Percentiles rank a stretch among this genome's conserved stretches.
Conservation (phyloP, 225 moss, liverwort and hornwort species). For the Bryum argenteum region DNA sequence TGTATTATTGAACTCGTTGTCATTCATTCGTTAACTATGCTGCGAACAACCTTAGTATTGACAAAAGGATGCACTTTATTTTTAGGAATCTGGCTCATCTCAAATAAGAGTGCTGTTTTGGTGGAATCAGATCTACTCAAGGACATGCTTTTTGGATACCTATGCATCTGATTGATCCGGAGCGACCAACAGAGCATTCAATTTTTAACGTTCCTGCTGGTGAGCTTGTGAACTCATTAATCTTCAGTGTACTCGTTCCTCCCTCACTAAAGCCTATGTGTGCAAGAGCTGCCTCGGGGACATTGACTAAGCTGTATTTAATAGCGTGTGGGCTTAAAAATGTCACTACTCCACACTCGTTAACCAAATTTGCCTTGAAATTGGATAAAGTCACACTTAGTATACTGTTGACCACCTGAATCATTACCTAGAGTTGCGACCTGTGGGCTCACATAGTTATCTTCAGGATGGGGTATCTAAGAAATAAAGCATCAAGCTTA, state of each 20-base stretch:
- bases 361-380: no score
- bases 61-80: neutral
- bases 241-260: no score
- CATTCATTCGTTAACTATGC: neutral
- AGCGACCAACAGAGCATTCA: conserved; percentile 94
- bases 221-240: conserved; percentile 25
- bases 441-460: no score
- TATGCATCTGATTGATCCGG: conserved; percentile 85
- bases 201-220: conserved; percentile 95
- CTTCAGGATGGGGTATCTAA: neutral
- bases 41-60: neutral
- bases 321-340: no score
- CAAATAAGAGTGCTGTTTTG: conserved; percentile 3
- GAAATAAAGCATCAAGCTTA: neutral
- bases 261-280: no score
- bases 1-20: neutral
- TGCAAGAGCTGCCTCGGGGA: no score
- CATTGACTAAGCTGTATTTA: no score
- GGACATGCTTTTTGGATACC: conserved; percentile 95
- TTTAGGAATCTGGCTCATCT: neutral
- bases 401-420: no score
- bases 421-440: no score
- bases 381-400: no score
- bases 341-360: no score
- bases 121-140: conserved; percentile 59